Conservation (phyloP, 2,329 filamentous ascomycete species). For the Paraphoma chrysanthemicola region DNA sequence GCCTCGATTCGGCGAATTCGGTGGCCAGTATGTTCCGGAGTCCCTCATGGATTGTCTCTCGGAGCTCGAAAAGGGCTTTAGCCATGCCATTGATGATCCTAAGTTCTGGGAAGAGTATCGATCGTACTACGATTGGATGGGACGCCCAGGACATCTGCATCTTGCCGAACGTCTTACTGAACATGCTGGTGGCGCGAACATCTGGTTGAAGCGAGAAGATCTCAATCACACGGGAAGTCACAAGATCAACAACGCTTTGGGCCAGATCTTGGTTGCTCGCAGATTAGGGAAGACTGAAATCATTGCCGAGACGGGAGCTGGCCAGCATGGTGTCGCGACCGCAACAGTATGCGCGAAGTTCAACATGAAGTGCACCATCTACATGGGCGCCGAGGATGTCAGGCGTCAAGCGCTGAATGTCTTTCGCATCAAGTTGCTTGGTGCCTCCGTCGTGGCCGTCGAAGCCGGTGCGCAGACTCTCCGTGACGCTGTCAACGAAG, state of each 20-base stretch:
- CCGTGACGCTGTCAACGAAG: constrained; percentile 84
- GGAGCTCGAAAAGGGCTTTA: constrained; percentile 90
- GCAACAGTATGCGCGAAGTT: constrained; percentile 98
- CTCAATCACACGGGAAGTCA: constrained; percentile 97
- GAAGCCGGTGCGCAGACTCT: constrained; percentile 80
- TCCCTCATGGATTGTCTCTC: constrained; percentile 96
- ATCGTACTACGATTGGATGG: constrained; percentile 97
- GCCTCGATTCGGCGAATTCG: constrained; percentile 91
- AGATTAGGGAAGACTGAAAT: constrained; percentile 94
- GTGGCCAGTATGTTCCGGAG: constrained; percentile 96
- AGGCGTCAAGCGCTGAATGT: constrained; percentile 96
- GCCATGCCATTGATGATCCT: constrained; percentile 83
- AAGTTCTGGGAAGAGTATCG: constrained; percentile 97
- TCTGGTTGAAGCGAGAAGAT: constrained; percentile 98
- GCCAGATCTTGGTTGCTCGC: constrained; percentile 85
- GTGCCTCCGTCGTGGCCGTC: constrained; percentile 89
- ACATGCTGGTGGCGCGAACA: constrained; percentile 88
- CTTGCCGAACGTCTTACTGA: constrained; percentile 87
- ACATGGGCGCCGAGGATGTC: constrained; percentile 98
- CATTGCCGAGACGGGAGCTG: constrained; percentile 96
- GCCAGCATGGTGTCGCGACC: constrained; percentile 96
- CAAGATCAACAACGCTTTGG: constrained; percentile 99
- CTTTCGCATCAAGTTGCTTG: constrained; percentile 96
- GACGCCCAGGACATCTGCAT: constrained; percentile 89
- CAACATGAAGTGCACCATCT: constrained; percentile 96